Evolutionary conservation across 495 filamentous ascomycete genomes (phyloP).

Genomic region (Gamarada debralockiae): DNA sequence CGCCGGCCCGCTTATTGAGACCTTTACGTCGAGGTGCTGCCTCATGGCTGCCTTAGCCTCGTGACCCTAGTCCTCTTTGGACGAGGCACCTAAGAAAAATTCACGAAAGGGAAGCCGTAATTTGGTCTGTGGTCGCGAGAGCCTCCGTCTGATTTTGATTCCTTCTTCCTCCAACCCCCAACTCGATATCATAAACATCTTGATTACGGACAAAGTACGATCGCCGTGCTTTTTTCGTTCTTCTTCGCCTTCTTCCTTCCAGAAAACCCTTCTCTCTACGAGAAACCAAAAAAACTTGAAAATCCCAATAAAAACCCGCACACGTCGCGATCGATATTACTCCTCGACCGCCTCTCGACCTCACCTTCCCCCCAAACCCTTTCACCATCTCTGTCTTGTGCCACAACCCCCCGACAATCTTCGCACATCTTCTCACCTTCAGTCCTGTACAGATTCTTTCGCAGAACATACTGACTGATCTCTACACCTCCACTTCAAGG

Average conservation of each 20-base stretch:
- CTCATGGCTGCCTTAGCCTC: too few species aligned
- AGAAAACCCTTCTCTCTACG: constrained; percentile 39
- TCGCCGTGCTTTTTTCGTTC: constrained; percentile 32
- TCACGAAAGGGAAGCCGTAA: background rate
- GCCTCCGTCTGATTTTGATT: constrained; percentile 2
- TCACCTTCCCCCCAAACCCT: constrained; percentile 22
- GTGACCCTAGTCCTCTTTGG: too few species aligned
- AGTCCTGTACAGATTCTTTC: constrained; percentile 15
- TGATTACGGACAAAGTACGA: constrained; percentile 27
- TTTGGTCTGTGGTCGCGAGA: constrained; percentile 13
- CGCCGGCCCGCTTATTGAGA: too few species aligned
- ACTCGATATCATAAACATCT: constrained; percentile 4
- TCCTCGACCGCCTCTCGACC: constrained; percentile 23
- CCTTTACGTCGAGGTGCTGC: too few species aligned
- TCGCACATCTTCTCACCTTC: constrained; percentile 13
- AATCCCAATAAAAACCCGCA: constrained; percentile 31
- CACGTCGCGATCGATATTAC: constrained; percentile 22
- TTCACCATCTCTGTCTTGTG: constrained; percentile 17
- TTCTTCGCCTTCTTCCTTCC: constrained; percentile 41
- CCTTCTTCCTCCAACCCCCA: constrained; percentile 23
- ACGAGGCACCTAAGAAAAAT: too few species aligned
- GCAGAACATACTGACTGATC: constrained; percentile 11
- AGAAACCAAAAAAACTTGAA: constrained; percentile 56
- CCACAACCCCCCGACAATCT: constrained; percentile 9
- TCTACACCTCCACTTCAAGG: constrained; percentile 4